A percentile compares a stretch with the other conserved stretches of the same genome.
phyloP scores from a whole-genome alignment of 1,284 basidiomycete genomes.

The Marasmius fiardii region DNA sequence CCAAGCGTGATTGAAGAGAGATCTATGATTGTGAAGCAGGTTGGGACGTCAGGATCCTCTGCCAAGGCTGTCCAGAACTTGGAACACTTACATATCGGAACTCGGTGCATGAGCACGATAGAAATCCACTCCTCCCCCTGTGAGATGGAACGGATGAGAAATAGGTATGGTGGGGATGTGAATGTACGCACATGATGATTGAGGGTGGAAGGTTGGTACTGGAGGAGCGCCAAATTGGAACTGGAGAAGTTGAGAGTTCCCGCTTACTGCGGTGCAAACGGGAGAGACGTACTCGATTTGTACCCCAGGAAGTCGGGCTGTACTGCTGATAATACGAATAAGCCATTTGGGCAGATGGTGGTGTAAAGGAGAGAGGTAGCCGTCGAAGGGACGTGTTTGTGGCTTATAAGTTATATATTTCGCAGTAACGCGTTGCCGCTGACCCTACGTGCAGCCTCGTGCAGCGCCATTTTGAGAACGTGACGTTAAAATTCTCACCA shows the following conservation, averaged over 20 bases:
- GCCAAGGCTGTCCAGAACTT: constrained; percentile 14
- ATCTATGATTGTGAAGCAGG: constrained; percentile 29
- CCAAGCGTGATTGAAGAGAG: constrained; percentile 56
- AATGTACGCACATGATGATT: constrained; percentile 45
- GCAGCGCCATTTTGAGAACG: no score
- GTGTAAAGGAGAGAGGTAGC: not conserved
- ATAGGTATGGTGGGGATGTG: constrained; percentile 16
- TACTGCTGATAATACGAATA: constrained; percentile 42
- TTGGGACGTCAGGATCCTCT: constrained; percentile 8
- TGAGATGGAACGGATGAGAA: constrained; percentile 13
- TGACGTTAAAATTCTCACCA: no score
- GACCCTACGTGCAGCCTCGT: not conserved
- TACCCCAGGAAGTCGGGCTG: constrained; percentile 42
- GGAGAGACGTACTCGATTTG: constrained; percentile 35
- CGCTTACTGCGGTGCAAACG: constrained; percentile 1
- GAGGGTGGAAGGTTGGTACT: constrained; percentile 52
- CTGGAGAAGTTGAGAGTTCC: constrained; percentile 22
- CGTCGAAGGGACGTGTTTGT: not conserved
- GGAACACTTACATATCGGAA: constrained; percentile 50
- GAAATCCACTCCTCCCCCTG: constrained; percentile 56
- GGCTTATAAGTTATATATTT: no score
- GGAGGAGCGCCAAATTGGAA: constrained; percentile 54
- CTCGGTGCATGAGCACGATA: constrained; percentile 56
- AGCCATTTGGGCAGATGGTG: constrained; percentile 8
- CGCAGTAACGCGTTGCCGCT: not conserved